Base-by-base conservation (phyloP, 2,329 filamentous ascomycete genomes). In the Scedosporium boydii region DNA sequence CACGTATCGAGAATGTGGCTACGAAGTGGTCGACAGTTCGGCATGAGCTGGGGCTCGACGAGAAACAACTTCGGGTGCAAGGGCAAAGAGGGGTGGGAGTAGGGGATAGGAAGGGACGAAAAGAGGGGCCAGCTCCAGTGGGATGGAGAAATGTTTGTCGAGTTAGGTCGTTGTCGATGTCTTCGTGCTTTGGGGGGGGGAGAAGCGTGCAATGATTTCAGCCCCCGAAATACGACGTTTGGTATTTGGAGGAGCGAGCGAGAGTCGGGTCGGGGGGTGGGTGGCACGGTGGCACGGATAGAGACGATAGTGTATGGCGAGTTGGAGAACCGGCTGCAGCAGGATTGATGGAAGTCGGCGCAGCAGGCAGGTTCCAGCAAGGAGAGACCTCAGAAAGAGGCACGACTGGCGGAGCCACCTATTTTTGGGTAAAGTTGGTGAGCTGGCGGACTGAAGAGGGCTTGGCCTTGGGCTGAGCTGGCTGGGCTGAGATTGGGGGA, bases 381-480 rank as follows among this genome's bases (percentile, higher is more conserved):
- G 48, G n/a, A 26, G n/a, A 12, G n/a, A 21, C 44, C 18, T 21
- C 18, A 48, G 2, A n/a, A n/a, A 38, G 29, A 58, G 9, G 12
- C 26, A 58, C 55, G 55, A n/a, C 55, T 14, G 23, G 55, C 16
- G 4, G 55, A 38, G 23, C 16, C 10, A 16, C 55, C 55, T 58
- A 58, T 58, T 58, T 58, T 41, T n/a, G 29, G 55, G 26, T n/a
- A 34, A 41, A 34, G 55, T 16, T 58, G 55, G 27, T 38, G 55
- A 58, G 55, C 55, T 34, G 58, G 58, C 44, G 44, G 26, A 51
- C 46, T 53, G 48, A 14, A 26, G 48, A 21, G 48, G 58, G 44
- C 58, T 60, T 26, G 29, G 42, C 34, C 58, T 60, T 53, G 58
- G 58, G 58, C 58, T 60, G 42, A 51, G 42, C 23, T 46, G 41